Evolutionary conservation across 2,329 filamentous ascomycete species (phyloP).

Genomic region (Drechslerella dactyloides): DNA sequence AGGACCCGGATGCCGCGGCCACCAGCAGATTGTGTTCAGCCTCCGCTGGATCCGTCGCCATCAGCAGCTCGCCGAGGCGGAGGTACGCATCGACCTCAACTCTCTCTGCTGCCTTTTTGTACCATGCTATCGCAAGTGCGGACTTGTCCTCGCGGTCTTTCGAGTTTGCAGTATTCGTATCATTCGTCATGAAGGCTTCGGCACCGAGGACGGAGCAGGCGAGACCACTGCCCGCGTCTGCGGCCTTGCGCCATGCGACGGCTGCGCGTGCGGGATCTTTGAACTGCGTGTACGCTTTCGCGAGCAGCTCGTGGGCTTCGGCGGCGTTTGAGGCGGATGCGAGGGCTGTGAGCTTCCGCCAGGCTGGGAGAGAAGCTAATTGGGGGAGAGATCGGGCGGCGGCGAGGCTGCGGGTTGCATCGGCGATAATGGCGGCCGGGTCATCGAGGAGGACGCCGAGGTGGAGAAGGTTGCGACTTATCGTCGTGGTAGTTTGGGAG

Average conservation of each 20-base stretch:
- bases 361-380: constrained; percentile 13
- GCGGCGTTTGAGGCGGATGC: constrained; percentile 8
- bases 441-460: constrained; percentile 40
- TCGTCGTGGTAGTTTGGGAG: not conserved
- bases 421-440: constrained; percentile 34
- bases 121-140: constrained; percentile 46
- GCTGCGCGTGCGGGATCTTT: constrained; percentile 5
- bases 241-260: constrained; percentile 32
- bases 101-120: constrained; percentile 42
- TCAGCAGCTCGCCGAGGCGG: constrained; percentile 46
- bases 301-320: constrained; percentile 22
- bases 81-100: constrained; percentile 50
- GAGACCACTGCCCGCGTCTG: constrained; percentile 23
- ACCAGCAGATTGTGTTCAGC: constrained; percentile 42
- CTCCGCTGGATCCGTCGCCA: constrained; percentile 19
- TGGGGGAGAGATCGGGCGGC: constrained; percentile 2
- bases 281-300: constrained; percentile 19
- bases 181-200: constrained; percentile 13
- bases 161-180: constrained; percentile 6
- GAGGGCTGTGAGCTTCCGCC: constrained; percentile 11
- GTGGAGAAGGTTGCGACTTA: constrained; percentile 23
- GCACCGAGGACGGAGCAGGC: constrained; percentile 23
- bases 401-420: constrained; percentile 13
- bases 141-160: constrained; percentile 9
- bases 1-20: constrained; percentile 20